phyloP scores from a whole-genome alignment of 805 yeast species.

The Phaffomyces opuntiae region DNA sequence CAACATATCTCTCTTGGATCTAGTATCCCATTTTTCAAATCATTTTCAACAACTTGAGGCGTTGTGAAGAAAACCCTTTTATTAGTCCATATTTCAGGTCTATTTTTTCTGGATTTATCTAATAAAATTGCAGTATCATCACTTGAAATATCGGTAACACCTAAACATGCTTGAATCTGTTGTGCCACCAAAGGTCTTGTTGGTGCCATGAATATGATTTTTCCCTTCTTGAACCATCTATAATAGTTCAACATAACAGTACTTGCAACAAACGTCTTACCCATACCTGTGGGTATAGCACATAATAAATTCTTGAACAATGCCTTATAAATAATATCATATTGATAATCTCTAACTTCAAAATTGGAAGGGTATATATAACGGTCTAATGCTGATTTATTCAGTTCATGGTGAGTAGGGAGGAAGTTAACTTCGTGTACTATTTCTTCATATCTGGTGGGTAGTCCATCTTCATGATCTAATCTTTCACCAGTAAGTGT shows the following conservation, averaged over 20 bases:
- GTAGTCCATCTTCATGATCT: constrained; percentile 7
- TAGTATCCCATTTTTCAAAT: constrained; percentile 63
- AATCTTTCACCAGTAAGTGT: constrained; percentile 27
- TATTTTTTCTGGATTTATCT: constrained; percentile 47
- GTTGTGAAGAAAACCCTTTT: constrained; percentile 87
- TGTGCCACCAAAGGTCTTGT: constrained; percentile 95
- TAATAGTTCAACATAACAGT: constrained; percentile 86
- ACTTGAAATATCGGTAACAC: constrained; percentile 76
- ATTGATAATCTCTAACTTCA: constrained; percentile 84
- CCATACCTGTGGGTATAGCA: constrained; percentile 95
- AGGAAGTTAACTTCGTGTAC: constrained; percentile 27
- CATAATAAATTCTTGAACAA: constrained; percentile 70
- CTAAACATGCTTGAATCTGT: constrained; percentile 88
- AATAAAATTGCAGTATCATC: constrained; percentile 73
- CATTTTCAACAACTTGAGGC: constrained; percentile 94
- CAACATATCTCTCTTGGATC: constrained; percentile 72
- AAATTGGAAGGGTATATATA: constrained; percentile 83
- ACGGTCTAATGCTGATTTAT: constrained; percentile 30
- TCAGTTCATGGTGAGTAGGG: constrained; percentile 47
- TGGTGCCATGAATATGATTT: constrained; percentile 93
- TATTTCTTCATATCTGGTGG: constrained; percentile 30
- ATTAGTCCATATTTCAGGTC: constrained; percentile 71
- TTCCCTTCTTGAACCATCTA: constrained; percentile 76
- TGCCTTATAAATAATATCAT: constrained; percentile 66
- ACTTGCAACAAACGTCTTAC: constrained; percentile 93